A percentile compares a stretch with the other conserved stretches of the same genome.
Conservation (phyloP, 2,329 filamentous ascomycete species). For the Penicillium hesseltinei region DNA sequence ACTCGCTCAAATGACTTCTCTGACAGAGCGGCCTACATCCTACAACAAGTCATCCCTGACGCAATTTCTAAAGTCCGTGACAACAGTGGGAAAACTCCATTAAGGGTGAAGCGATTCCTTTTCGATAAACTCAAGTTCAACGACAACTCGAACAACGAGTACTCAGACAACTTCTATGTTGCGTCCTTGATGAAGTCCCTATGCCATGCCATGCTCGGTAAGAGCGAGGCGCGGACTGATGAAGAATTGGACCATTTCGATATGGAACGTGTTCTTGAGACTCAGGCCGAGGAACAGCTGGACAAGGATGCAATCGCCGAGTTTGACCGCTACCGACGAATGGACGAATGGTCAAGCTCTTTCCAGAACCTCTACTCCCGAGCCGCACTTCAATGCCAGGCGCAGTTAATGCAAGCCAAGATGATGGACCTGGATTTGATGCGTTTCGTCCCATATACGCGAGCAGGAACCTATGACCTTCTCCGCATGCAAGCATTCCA, state of each 20-base stretch:
- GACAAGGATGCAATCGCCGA: conserved; percentile 58
- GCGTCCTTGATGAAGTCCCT: conserved; percentile 70
- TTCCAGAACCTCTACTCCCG: conserved; percentile 64
- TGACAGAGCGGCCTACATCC: conserved; percentile 78
- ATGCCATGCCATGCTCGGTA: conserved; percentile 53
- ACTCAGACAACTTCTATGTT: conserved; percentile 87
- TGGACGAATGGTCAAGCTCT: conserved; percentile 66
- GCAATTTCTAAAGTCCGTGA: conserved; percentile 79
- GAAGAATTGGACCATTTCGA: conserved; percentile 45
- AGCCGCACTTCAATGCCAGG: conserved; percentile 60
- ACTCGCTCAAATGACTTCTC: conserved; percentile 88
- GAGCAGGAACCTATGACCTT: conserved; percentile 58
- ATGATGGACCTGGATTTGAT: conserved; percentile 53
- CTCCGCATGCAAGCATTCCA: conserved; percentile 60
- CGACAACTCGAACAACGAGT: conserved; percentile 85
- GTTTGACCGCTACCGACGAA: conserved; percentile 61
- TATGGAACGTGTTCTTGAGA: conserved; percentile 49
- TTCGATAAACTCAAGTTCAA: conserved; percentile 89
- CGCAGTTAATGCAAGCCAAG: conserved; percentile 54
- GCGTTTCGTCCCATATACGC: conserved; percentile 62
- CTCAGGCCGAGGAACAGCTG: conserved; percentile 54
- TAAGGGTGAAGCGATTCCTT: conserved; percentile 76
- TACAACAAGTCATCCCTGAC: conserved; percentile 78
- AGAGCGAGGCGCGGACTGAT: conserved; percentile 38
- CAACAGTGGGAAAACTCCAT: conserved; percentile 70